These are phyloP conservation scores for Pythium inflatum DNA, from an alignment of 352 stramenopile genomes.

Conservation along the genomic window DNA sequence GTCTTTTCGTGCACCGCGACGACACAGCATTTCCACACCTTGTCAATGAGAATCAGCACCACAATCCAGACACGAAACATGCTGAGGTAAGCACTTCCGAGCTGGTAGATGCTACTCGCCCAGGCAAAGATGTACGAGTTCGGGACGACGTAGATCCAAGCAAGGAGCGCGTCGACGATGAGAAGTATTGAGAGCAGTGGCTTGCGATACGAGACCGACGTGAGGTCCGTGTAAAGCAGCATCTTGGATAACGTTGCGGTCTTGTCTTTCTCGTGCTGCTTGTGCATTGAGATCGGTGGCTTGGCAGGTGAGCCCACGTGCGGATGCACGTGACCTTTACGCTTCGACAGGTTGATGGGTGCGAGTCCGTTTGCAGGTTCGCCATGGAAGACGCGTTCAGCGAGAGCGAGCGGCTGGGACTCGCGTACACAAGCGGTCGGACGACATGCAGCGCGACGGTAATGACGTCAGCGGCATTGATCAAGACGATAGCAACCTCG, in stretches of 20 bases:
- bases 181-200: slow-evolving; percentile 21
- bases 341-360: no score
- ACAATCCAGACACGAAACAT: slow-evolving; percentile 36
- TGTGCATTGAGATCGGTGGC: background rate
- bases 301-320: no score
- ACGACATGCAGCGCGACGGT: slow-evolving; percentile 30
- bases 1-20: slow-evolving; percentile 22
- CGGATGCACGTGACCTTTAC: no score
- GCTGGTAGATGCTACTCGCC: slow-evolving; percentile 30
- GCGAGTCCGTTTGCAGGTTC: no score
- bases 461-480: slow-evolving; percentile 25
- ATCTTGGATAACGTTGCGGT: slow-evolving; percentile 30
- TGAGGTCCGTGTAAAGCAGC: slow-evolving; percentile 37
- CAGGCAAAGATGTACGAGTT: slow-evolving; percentile 35
- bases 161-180: slow-evolving; percentile 25
- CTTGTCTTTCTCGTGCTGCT: slow-evolving; percentile 10
- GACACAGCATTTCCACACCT: slow-evolving; percentile 17
- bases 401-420: no score
- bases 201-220: slow-evolving; percentile 31
- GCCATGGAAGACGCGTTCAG: no score
- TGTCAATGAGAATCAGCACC: slow-evolving; percentile 32
- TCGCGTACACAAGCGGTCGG: slow-evolving; percentile 24
- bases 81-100: slow-evolving; percentile 32
- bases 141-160: slow-evolving; percentile 33
- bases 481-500: slow-evolving; percentile 26